A percentile compares a stretch with the other conserved stretches of the same genome.
phyloP scores from a whole-genome alignment of 2,329 filamentous ascomycete genomes.

The Alternaria triticina region DNA sequence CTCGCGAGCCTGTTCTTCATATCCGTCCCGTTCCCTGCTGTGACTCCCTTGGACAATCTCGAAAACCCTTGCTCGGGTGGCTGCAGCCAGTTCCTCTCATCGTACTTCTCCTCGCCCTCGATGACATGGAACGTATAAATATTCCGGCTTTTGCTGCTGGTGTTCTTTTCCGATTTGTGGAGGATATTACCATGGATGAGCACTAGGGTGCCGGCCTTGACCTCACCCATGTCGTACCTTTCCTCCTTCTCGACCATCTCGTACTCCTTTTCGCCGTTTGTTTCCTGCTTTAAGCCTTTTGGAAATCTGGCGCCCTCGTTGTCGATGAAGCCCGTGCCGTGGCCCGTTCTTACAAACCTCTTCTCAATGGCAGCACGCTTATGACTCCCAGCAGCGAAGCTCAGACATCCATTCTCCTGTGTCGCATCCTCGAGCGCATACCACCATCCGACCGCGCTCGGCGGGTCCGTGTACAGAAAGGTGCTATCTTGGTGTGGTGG shows the following conservation, averaged over 20 bases:
- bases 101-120: constrained; percentile 80
- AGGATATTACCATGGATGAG: constrained; percentile 94
- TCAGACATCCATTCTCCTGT: constrained; percentile 83
- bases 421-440: constrained; percentile 95
- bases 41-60: constrained; percentile 57
- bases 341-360: constrained; percentile 72
- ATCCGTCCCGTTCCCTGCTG: not conserved
- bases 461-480: constrained; percentile 89
- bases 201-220: constrained; percentile 88
- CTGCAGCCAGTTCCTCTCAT: constrained; percentile 91
- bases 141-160: constrained; percentile 82
- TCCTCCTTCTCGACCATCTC: constrained; percentile 48
- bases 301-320: constrained; percentile 73
- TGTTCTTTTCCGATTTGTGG: constrained; percentile 95
- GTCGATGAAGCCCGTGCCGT: constrained; percentile 59
- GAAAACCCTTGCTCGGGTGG: constrained; percentile 82
- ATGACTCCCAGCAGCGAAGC: constrained; percentile 84
- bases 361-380: constrained; percentile 71
- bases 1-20: constrained; percentile 15
- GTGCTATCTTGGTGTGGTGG: constrained; percentile 91
- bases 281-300: constrained; percentile 44
- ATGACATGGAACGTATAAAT: constrained; percentile 99
- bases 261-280: constrained; percentile 44
- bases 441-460: constrained; percentile 94
- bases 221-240: constrained; percentile 80